A percentile compares a stretch with the other conserved stretches of the same genome.
These are phyloP conservation scores for Eucalyptus sideroxylon DNA, from an alignment of 345 rosid species.

Conservation along the genomic window DNA sequence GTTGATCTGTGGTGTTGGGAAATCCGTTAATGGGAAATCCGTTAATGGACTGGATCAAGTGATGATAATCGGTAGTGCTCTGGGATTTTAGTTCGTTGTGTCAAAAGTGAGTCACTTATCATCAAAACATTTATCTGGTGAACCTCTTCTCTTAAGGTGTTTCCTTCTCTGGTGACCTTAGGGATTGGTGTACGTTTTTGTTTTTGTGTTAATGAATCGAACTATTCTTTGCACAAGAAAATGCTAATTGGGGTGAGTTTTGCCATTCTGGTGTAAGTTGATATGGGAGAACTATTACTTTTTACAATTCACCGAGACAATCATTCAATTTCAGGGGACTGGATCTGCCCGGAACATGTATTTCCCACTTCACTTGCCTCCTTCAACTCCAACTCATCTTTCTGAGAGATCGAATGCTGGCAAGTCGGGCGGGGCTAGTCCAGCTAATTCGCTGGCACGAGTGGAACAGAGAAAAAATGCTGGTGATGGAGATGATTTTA, in stretches of 20 bases:
- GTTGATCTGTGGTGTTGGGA: not conserved
- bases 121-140: not conserved
- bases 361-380: slow-evolving; percentile 15
- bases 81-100: not conserved
- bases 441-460: slow-evolving; percentile 8
- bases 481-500: slow-evolving; percentile 66
- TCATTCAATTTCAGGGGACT: slow-evolving; percentile 21
- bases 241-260: not conserved
- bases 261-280: not conserved
- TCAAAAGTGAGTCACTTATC: not conserved
- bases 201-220: not conserved
- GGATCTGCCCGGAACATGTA: slow-evolving; percentile 22
- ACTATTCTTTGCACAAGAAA: not conserved
- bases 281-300: not conserved
- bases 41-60: not conserved
- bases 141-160: not conserved
- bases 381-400: slow-evolving; percentile 9
- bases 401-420: slow-evolving; percentile 19
- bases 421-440: slow-evolving; percentile 15
- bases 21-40: not conserved
- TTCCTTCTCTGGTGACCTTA: not conserved
- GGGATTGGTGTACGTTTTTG: not conserved
- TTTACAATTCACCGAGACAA: not conserved
- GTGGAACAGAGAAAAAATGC: slow-evolving; percentile 28
- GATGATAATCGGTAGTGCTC: not conserved